Percentiles rank a stretch among this genome's conserved stretches.
phyloP scores from a whole-genome alignment of 2,329 filamentous ascomycete genomes.

The Scytalidium sp. region DNA sequence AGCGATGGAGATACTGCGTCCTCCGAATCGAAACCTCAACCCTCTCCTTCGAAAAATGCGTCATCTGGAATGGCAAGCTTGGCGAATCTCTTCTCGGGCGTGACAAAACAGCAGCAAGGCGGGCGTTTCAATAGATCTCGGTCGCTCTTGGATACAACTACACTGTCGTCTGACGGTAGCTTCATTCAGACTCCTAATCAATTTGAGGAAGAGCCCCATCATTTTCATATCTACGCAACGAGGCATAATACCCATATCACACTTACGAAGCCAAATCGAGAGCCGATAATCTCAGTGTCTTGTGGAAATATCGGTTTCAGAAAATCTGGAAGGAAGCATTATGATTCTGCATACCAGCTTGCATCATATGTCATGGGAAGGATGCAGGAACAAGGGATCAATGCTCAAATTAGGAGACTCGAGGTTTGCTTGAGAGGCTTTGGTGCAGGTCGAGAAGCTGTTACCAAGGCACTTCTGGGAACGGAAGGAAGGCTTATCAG shows the following conservation, averaged over 20 bases:
- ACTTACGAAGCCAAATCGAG: slow-evolving; percentile 75
- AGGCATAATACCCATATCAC: slow-evolving; percentile 97
- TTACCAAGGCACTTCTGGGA: slow-evolving; percentile 84
- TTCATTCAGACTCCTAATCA: slow-evolving; percentile 5
- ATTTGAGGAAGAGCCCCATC: slow-evolving; percentile 58
- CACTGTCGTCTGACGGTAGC: slow-evolving; percentile 11
- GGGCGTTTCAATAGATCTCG: not conserved
- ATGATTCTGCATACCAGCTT: slow-evolving; percentile 91
- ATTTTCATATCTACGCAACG: slow-evolving; percentile 81
- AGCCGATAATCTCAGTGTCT: slow-evolving; percentile 74
- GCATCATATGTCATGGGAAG: slow-evolving; percentile 78
- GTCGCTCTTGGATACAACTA: slow-evolving; percentile 7
- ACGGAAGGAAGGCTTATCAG: slow-evolving; percentile 76
- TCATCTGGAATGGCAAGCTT: slow-evolving; percentile 4
- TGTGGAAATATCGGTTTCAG: slow-evolving; percentile 89
- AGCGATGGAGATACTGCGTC: slow-evolving; percentile 10
- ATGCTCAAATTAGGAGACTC: slow-evolving; percentile 70
- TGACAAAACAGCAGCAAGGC: not conserved
- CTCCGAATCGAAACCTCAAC: not conserved
- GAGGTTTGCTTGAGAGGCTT: slow-evolving; percentile 85
- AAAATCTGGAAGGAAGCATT: slow-evolving; percentile 75
- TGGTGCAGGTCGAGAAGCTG: slow-evolving; percentile 81
- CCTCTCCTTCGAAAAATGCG: not conserved
- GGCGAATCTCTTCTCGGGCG: slow-evolving; percentile 1
- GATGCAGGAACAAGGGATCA: slow-evolving; percentile 78